These are phyloP conservation scores for Houttuynia cordata DNA, from an alignment of 164 flowering plant species.

Conservation along the genomic window DNA sequence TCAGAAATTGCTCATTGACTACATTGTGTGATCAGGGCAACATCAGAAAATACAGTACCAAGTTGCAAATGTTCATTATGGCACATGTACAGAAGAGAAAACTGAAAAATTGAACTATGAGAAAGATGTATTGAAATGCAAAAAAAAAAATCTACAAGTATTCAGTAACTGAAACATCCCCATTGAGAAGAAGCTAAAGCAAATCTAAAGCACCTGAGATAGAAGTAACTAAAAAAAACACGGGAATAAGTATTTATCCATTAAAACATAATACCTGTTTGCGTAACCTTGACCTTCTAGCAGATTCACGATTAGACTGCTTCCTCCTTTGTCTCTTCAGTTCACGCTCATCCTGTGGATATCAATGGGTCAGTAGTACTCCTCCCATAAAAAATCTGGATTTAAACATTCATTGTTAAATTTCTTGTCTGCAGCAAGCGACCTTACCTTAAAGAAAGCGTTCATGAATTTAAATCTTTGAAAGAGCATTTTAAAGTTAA, in stretches of 20 bases:
- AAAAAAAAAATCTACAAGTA: too few species aligned
- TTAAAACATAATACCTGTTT: conserved; percentile 52
- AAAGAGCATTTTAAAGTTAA: background rate
- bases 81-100: too few species aligned
- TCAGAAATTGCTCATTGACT: too few species aligned
- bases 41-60: too few species aligned
- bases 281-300: conserved; percentile 89
- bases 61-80: too few species aligned
- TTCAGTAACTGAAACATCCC: too few species aligned
- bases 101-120: too few species aligned
- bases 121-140: too few species aligned
- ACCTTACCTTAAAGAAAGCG: background rate
- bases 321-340: conserved; percentile 84
- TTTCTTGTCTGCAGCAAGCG: background rate
- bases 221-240: background rate
- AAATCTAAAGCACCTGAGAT: background rate
- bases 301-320: conserved; percentile 93
- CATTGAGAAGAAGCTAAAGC: background rate
- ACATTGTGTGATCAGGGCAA: too few species aligned
- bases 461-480: background rate
- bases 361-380: background rate
- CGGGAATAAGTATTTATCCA: background rate
- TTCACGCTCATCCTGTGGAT: conserved; percentile 74
- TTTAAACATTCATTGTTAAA: too few species aligned
- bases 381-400: background rate